Conservation (phyloP, 1,284 basidiomycete genomes). For the Ceratobasidium theobromae region DNA sequence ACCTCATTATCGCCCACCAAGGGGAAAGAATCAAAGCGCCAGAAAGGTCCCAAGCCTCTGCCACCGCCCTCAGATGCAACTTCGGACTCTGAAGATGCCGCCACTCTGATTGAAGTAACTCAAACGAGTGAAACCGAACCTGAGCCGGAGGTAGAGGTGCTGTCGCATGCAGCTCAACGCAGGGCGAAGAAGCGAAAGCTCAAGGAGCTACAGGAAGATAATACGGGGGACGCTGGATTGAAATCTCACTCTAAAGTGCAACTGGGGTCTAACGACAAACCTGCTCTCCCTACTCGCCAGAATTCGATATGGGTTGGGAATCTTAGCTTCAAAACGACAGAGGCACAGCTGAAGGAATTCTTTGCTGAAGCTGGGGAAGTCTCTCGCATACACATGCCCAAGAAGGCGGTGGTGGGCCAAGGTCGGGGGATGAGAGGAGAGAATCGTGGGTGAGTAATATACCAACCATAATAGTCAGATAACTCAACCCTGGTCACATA, state of each 20-base stretch:
- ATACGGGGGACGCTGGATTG: background rate
- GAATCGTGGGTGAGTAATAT: constrained; percentile 60
- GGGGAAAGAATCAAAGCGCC: background rate
- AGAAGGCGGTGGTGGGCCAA: constrained; percentile 48
- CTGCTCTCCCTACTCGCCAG: constrained; percentile 54
- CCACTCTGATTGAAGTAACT: background rate
- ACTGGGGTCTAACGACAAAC: constrained; percentile 42
- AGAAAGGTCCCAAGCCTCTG: background rate
- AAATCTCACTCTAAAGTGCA: constrained; percentile 50
- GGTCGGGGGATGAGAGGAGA: constrained; percentile 42
- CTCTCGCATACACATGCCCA: constrained; percentile 73
- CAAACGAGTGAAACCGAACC: background rate
- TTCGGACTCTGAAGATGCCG: background rate
- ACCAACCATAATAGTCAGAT: background rate
- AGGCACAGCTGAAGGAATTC: constrained; percentile 67
- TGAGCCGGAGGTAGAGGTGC: constrained; percentile 49
- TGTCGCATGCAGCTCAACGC: constrained; percentile 72
- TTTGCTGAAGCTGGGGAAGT: constrained; percentile 69
- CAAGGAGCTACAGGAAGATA: background rate
- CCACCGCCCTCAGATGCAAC: background rate
- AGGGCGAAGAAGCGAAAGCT: constrained; percentile 28
- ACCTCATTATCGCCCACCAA: background rate
- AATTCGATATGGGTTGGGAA: constrained; percentile 97
- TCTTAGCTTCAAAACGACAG: constrained; percentile 85
- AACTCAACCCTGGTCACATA: constrained; percentile 42